phyloP scores from a whole-genome alignment of 805 yeast species.

The Lachancea kluyveri region DNA sequence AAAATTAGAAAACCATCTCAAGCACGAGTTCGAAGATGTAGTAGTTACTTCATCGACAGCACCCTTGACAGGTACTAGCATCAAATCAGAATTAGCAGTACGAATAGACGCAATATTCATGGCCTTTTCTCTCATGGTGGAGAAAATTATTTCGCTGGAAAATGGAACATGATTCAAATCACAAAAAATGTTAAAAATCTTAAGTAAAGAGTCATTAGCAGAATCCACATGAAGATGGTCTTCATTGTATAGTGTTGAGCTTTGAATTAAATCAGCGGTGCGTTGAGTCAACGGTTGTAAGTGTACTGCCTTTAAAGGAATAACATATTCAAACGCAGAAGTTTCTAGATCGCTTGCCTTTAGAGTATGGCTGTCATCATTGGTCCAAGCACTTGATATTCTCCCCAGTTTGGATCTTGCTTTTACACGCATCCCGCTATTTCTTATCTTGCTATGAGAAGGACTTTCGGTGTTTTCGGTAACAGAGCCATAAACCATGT shows the following conservation, averaged over 20 bases:
- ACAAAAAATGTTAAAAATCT: conserved; percentile 32
- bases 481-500: conserved; percentile 17
- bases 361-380: no score
- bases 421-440: no score
- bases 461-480: conserved; percentile 7
- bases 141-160: conserved; percentile 55
- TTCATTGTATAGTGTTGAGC: conserved; percentile 41
- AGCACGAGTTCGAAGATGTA: background rate
- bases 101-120: conserved; percentile 17
- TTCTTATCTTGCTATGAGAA: background rate
- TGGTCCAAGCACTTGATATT: no score
- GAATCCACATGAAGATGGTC: conserved; percentile 25
- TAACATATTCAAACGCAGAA: conserved; percentile 17
- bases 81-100: conserved; percentile 12
- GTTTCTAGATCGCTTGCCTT: no score
- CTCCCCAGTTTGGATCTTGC: no score
- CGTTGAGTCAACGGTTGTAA: conserved; percentile 57
- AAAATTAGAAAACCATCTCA: conserved; percentile 14
- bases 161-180: conserved; percentile 42
- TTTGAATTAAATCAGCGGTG: conserved; percentile 64
- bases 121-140: conserved; percentile 27
- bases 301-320: conserved; percentile 31
- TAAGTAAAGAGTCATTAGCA: conserved; percentile 26
- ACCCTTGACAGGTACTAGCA: conserved; percentile 25
- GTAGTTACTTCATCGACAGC: conserved; percentile 15